Percentiles rank a stretch among this genome's conserved stretches.
Evolutionary conservation across 2,329 filamentous ascomycete species (phyloP).

Genomic region (Epichloe typhina): DNA sequence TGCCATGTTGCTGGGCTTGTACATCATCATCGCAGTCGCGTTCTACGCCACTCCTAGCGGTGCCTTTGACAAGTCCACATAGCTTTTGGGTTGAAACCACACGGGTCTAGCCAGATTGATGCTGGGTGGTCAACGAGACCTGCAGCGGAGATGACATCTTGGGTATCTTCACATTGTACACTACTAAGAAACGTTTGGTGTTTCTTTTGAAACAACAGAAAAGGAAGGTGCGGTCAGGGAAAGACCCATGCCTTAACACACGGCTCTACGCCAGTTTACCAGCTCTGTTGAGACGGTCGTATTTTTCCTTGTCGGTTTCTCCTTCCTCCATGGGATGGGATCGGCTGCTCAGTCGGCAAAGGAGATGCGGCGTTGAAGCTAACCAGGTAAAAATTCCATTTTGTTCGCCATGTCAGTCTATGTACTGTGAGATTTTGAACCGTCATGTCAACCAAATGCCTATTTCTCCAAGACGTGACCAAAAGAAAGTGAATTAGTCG

Average conservation of each 20-base stretch:
- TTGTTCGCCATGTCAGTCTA: neutral
- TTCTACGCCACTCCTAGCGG: conserved; percentile 42
- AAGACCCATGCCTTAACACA: neutral
- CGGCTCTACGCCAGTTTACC: neutral
- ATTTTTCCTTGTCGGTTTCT: neutral
- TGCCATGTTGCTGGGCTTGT: conserved; percentile 47
- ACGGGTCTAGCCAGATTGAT: neutral
- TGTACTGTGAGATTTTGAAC: neutral
- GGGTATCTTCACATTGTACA: neutral
- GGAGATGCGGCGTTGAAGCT: neutral
- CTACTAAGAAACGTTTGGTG: neutral
- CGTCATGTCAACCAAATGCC: neutral
- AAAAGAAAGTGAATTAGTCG: neutral
- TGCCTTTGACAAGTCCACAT: conserved; percentile 27
- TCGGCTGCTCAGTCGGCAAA: neutral
- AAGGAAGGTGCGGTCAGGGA: too few species aligned
- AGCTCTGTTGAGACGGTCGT: neutral
- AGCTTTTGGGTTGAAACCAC: neutral
- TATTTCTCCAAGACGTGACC: neutral
- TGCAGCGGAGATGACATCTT: neutral
- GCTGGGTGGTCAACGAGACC: neutral
- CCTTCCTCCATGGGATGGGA: neutral
- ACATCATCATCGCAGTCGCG: conserved; percentile 46
- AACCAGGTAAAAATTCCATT: neutral
- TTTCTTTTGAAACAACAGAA: neutral